Evolutionary conservation across 805 yeast species (phyloP).

Genomic region (Nakazawaea wickerhamii): DNA sequence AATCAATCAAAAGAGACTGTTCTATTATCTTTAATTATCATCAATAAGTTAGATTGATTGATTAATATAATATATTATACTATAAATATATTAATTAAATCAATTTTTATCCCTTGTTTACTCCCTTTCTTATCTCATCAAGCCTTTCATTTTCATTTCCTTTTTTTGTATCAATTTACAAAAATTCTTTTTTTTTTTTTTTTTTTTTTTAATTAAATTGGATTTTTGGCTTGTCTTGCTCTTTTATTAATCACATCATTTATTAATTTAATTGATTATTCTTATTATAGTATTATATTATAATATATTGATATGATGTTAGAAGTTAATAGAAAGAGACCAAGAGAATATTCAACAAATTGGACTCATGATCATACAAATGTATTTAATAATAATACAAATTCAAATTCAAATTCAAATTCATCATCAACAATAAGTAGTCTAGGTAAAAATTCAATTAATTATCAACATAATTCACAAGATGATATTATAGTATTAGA

Average conservation of each 20-base stretch:
- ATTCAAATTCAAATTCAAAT: not conserved
- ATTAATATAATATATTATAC: no score
- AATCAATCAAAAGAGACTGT: no score
- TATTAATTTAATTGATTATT: no score
- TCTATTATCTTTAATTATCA: no score
- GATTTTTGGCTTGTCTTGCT: not conserved
- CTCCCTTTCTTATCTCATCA: not conserved
- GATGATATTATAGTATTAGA: conserved; percentile 32
- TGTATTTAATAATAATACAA: conserved; percentile 15
- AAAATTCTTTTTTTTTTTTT: no score
- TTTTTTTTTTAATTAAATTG: no score
- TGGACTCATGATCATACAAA: conserved; percentile 13
- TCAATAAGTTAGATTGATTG: conserved; percentile 6
- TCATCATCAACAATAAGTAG: not conserved
- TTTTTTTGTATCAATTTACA: no score
- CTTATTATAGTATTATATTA: no score
- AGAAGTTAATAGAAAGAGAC: conserved; percentile 30
- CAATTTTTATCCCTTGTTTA: no score
- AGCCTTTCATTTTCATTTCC: not conserved
- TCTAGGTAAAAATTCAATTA: conserved; percentile 16
- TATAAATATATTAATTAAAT: no score
- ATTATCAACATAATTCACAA: conserved; percentile 14
- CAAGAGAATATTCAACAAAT: conserved; percentile 22
- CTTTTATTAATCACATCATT: not conserved
- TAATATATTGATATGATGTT: no score